Base-by-base conservation (phyloP, 495 filamentous ascomycete genomes). In the Penicillium ucsense region DNA sequence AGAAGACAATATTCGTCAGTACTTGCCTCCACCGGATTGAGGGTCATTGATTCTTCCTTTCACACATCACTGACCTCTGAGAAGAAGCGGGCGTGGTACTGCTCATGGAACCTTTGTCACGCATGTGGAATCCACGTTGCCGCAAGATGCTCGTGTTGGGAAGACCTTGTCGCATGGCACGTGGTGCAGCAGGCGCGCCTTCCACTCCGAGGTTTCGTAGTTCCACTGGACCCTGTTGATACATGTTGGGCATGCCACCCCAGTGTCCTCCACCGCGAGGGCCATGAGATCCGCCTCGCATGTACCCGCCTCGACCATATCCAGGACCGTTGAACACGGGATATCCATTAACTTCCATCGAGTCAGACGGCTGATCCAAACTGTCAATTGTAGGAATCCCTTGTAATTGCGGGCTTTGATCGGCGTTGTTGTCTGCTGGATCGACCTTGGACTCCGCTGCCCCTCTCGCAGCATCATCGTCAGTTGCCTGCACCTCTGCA, bases 121-220 rank as follows among this genome's bases (percentile, higher is more conserved):
- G 55, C 8, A 37, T 46, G 33, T 67, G 65, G 46, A 67, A 64
- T 10, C 55, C 56, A n/a, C 71, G 61, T n/a, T 72, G 65, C 6
- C 71, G 66, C 2, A 67, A 45, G 0, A 80, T 75, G 62, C 82
- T 83, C 38, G 83, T 86, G 64, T 89, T 90, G 43, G 86, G 83
- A 20, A 83, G 75, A 11, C 90, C 89, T 57, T 91, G 81, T 51
- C 94, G 73, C 82, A 97, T 89, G 11, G 94, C 92, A 65, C 92
- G 89, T 3, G 92, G 92, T 2, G 88, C 92, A 43, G 84, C 92
- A 31, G 92, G 92, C 29, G 92, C 92, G 64, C 82, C 82, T 63
- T 76, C 79, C 38, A 85, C 82, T n/a, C 82, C 82, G 35, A 73
- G 67, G 8, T 78, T 79, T 55, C 64, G 62, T 0, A 71, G 71